These are phyloP conservation scores for Boeremia lycopersici DNA, from an alignment of 2,329 filamentous ascomycete genomes.

Conservation along the genomic window DNA sequence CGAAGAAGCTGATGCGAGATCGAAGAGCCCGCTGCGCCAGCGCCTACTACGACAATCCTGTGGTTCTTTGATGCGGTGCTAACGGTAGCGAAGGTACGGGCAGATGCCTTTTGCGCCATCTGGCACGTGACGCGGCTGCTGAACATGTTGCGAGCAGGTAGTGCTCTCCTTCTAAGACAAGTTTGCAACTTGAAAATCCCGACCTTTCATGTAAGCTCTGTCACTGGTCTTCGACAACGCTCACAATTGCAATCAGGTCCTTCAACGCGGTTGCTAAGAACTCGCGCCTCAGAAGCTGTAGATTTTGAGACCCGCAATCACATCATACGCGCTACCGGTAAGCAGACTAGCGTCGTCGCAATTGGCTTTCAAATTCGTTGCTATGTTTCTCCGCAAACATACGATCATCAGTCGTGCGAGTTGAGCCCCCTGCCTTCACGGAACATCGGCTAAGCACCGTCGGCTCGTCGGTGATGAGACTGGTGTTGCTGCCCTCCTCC, in stretches of 20 bases:
- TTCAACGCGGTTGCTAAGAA: slow-evolving; percentile 7
- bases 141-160: slow-evolving; percentile 5
- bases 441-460: slow-evolving; percentile 3
- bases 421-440: slow-evolving; percentile 2
- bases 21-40: slow-evolving; percentile 68
- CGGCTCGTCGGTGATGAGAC: slow-evolving; percentile 9
- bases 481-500: background rate
- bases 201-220: background rate
- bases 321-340: slow-evolving; percentile 11
- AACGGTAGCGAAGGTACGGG: slow-evolving; percentile 30
- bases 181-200: background rate
- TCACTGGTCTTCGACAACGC: background rate
- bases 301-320: slow-evolving; percentile 17
- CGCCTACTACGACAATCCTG: slow-evolving; percentile 70
- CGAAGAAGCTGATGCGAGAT: slow-evolving; percentile 72
- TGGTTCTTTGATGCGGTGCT: slow-evolving; percentile 55
- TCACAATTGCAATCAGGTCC: background rate
- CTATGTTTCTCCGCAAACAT: slow-evolving; percentile 6
- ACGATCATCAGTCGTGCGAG: slow-evolving; percentile 6
- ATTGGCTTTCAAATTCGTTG: slow-evolving; percentile 1
- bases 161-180: background rate
- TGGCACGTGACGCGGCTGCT: slow-evolving; percentile 18
- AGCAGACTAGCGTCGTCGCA: slow-evolving; percentile 7
- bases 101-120: slow-evolving; percentile 12
- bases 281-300: slow-evolving; percentile 5